Evolutionary conservation across 352 stramenopile genomes (phyloP).

Genomic region (Globisporangium acanthophoron): DNA sequence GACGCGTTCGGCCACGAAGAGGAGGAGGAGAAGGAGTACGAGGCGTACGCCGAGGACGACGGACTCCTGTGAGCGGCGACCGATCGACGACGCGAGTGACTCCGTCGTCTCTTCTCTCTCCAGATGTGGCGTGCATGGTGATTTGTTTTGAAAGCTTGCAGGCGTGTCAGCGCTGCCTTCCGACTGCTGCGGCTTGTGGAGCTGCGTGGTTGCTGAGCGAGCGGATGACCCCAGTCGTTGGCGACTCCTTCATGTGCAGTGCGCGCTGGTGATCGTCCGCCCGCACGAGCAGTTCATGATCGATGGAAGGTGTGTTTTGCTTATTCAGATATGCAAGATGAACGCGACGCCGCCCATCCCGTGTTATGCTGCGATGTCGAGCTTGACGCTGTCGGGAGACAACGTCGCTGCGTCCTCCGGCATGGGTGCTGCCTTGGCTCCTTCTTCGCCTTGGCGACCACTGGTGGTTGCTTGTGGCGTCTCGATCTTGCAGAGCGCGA

Average conservation of each 20-base stretch:
- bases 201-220: too few relatives aligned
- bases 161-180: too few relatives aligned
- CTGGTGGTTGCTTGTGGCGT: background rate
- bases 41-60: conserved; percentile 57
- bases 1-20: conserved; percentile 24
- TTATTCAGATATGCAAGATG: background rate
- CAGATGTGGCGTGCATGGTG: too few relatives aligned
- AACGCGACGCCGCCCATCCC: background rate
- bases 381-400: conserved; percentile 28
- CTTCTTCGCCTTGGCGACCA: background rate
- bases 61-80: conserved; percentile 40
- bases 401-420: conserved; percentile 25
- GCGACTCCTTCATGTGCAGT: background rate
- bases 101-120: too few relatives aligned
- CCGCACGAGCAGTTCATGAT: too few relatives aligned
- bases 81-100: background rate
- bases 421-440: conserved; percentile 6
- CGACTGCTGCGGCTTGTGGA: too few relatives aligned
- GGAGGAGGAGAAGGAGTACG: conserved; percentile 29
- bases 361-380: conserved; percentile 17
- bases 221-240: too few relatives aligned
- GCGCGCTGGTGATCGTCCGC: too few relatives aligned
- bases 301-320: too few relatives aligned
- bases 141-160: too few relatives aligned
- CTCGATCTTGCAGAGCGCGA: conserved; percentile 21